Conservation (phyloP, 129 eudicot genomes). For the Arctium minus region DNA sequence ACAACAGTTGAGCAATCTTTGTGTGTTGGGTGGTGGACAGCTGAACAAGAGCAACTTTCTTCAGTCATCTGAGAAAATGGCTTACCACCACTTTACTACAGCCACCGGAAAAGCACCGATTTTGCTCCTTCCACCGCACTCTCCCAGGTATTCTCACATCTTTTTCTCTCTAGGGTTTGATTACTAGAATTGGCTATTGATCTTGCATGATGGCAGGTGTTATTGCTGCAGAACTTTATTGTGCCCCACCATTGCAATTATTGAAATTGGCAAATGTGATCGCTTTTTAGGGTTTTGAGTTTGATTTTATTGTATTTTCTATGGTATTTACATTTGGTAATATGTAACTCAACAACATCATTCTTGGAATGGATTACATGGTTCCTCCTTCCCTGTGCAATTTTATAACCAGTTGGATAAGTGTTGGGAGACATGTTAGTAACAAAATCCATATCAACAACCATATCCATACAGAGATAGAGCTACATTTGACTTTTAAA, state of each 20-base stretch:
- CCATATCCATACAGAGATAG: too few relatives aligned
- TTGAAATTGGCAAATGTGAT: constrained; percentile 10
- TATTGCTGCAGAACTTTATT: not conserved
- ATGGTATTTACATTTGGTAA: not conserved
- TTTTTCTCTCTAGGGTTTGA: constrained; percentile 18
- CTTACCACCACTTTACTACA: constrained; percentile 18
- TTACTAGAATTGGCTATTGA: not conserved
- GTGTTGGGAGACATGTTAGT: not conserved
- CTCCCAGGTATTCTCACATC: constrained; percentile 18
- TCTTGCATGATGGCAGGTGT: not conserved
- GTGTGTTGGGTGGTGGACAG: constrained; percentile 14
- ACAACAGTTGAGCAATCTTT: constrained; percentile 5
- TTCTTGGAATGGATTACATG: not conserved
- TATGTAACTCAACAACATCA: not conserved
- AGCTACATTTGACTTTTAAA: too few relatives aligned
- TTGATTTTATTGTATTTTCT: not conserved
- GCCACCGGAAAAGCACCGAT: constrained; percentile 20
- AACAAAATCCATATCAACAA: not conserved
- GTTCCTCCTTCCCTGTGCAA: not conserved
- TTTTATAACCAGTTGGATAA: not conserved
- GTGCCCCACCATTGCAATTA: not conserved
- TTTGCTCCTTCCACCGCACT: constrained; percentile 19
- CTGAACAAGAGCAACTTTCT: not conserved
- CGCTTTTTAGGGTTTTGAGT: constrained; percentile 13
- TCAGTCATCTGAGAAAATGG: constrained; percentile 15